Evolutionary conservation across 2,329 filamentous ascomycete genomes (phyloP).

Genomic region (Lachnellula hyalina): DNA sequence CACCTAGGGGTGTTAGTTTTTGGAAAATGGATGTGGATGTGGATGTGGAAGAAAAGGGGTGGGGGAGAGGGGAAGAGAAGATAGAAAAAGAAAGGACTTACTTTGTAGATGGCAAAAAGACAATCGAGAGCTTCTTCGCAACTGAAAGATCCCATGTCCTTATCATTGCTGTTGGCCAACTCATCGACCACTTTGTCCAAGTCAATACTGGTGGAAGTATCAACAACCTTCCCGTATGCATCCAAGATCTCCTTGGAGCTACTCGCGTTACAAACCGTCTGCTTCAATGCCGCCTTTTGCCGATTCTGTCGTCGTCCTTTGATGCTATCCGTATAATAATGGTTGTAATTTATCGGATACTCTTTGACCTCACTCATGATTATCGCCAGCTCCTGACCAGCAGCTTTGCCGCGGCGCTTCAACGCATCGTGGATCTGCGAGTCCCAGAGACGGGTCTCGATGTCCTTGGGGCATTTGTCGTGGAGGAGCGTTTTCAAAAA

Average conservation of each 20-base stretch:
- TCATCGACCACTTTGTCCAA: constrained; percentile 4
- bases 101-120: constrained; percentile 32
- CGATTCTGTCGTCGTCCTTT: constrained; percentile 16
- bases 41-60: neutral
- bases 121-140: constrained; percentile 30
- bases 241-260: neutral
- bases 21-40: neutral
- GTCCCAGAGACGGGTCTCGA: constrained; percentile 1
- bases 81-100: no score
- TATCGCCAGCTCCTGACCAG: neutral
- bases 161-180: constrained; percentile 7
- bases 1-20: constrained; percentile 22
- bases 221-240: no score
- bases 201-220: constrained; percentile 5
- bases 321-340: constrained; percentile 33
- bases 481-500: constrained; percentile 1
- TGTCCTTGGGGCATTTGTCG: constrained; percentile 5
- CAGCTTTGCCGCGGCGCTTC: neutral
- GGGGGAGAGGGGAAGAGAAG: neutral
- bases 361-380: constrained; percentile 27
- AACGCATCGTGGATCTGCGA: neutral
- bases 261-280: neutral
- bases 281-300: neutral
- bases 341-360: constrained; percentile 35
- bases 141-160: constrained; percentile 27